These are phyloP conservation scores for Candida sojae DNA, from an alignment of 1,139 yeast genomes.

Conservation along the genomic window DNA sequence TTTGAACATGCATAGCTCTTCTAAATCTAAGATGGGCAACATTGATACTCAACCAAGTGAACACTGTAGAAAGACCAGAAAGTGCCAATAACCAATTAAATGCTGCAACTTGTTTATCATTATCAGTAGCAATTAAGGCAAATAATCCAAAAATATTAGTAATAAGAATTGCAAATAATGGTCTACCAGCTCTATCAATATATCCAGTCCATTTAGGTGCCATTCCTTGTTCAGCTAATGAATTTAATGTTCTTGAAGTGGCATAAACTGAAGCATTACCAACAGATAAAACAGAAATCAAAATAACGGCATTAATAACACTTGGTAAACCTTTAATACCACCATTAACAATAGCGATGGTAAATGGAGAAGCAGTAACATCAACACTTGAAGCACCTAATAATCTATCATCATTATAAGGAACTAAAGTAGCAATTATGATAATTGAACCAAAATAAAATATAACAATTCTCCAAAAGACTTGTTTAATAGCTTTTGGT, in stretches of 20 bases:
- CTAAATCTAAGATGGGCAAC: slow-evolving; percentile 37
- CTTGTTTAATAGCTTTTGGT: slow-evolving; percentile 46
- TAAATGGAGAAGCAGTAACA: slow-evolving; percentile 26
- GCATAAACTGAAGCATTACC: slow-evolving; percentile 50
- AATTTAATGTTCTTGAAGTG: slow-evolving; percentile 42
- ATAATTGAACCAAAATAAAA: slow-evolving; percentile 42
- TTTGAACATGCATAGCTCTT: slow-evolving; percentile 33
- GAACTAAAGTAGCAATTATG: slow-evolving; percentile 40
- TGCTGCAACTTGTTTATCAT: slow-evolving; percentile 30
- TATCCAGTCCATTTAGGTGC: slow-evolving; percentile 42
- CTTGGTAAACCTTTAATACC: slow-evolving; percentile 50
- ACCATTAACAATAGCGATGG: slow-evolving; percentile 50
- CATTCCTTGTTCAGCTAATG: slow-evolving; percentile 45
- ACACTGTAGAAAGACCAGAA: slow-evolving; percentile 38
- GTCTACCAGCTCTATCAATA: slow-evolving; percentile 45
- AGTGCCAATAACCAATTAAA: slow-evolving; percentile 39
- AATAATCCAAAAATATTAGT: slow-evolving; percentile 40
- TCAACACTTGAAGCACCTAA: slow-evolving; percentile 29
- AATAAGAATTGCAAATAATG: slow-evolving; percentile 40
- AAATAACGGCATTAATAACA: slow-evolving; percentile 45
- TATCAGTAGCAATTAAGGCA: slow-evolving; percentile 42
- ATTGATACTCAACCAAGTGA: slow-evolving; percentile 39
- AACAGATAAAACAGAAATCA: slow-evolving; percentile 44
- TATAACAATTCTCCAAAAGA: slow-evolving; percentile 45
- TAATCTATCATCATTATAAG: slow-evolving; percentile 32